These are phyloP conservation scores for Juglanconis sp. DNA, from an alignment of 2,329 filamentous ascomycete genomes.

Conservation along the genomic window DNA sequence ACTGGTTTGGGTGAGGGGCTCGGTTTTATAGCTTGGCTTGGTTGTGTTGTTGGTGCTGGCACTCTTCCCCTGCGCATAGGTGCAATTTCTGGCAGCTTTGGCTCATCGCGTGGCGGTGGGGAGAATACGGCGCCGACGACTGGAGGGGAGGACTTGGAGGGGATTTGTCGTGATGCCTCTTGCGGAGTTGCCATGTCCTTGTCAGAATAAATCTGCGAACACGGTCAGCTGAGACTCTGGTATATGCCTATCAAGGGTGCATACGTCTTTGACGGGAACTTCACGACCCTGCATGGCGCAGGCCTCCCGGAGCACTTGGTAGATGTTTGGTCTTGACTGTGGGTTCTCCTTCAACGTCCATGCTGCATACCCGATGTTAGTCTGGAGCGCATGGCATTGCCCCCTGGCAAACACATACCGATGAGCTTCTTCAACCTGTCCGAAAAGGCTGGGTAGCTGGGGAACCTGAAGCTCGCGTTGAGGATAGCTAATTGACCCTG, in stretches of 20 bases:
- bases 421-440: conserved; percentile 87
- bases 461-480: conserved; percentile 92
- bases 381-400: neutral
- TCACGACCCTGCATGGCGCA: conserved; percentile 86
- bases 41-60: conserved; percentile 38
- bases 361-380: conserved; percentile 43
- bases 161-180: conserved; percentile 50
- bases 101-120: conserved; percentile 67
- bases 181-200: conserved; percentile 49
- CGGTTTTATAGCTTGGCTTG: conserved; percentile 42
- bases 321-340: conserved; percentile 80
- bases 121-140: conserved; percentile 79
- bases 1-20: conserved; percentile 69
- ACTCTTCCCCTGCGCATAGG: conserved; percentile 91
- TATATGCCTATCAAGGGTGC: conserved; percentile 27
- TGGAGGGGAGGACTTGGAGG: conserved; percentile 52
- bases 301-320: conserved; percentile 82
- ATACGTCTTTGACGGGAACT: conserved; percentile 83
- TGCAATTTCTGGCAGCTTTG: conserved; percentile 79
- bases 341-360: conserved; percentile 89
- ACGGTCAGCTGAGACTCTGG: conserved; percentile 22
- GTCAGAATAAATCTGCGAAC: conserved; percentile 65
- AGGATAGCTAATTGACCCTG: conserved; percentile 96
- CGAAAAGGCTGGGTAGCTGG: conserved; percentile 83
- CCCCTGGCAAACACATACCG: conserved; percentile 51